Base-by-base conservation (phyloP, 139 green algal genomes). In the Chlorella sp. region DNA sequence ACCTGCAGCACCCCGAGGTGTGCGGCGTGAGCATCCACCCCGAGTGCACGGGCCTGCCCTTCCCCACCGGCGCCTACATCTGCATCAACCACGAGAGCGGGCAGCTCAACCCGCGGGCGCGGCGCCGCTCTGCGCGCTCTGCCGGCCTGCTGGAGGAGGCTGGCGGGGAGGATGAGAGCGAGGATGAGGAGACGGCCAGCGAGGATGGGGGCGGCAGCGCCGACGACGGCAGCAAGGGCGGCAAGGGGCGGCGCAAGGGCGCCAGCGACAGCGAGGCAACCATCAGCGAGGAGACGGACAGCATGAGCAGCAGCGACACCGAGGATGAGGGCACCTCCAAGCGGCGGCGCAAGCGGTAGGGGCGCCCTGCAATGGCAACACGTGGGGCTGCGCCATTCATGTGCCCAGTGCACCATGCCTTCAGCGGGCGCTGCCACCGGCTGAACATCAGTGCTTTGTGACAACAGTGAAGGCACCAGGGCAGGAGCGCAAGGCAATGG, bases 61-160 rank as follows among this genome's bases (percentile, higher is more conserved):
- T 69, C 44, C 78, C 78, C 41, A 34, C 39, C 17, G 87, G 83
- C 32, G 41, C 75, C 62, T 90, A 81, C 70, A 80, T 88, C 63
- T 90, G 87, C 82, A 72, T 38, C 25, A 88, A 88, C 83, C 87
- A 90, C 62, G 87, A 90, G 63, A 39, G 56, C 13, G 39, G 87
- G n/a, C 73, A 85, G 47, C 71, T 90, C 25, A 88, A 90, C 55
- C 74, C 72, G 12, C 81, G 86, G 85, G 39, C 65, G 86, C 30
- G 56, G 60, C 44, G 30, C 41, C 65, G 62, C 80, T 26, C 39
- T 30, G 44, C 26, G 30, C 23, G 41, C 80, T 3, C 34, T 30
- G 7, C 57, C 18, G 23, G 80, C n/a, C 38, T 39, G 67, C 56
- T 60, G 51, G 81, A 82, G 44, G 71, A 67, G 44, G 63, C 68